Conservation (phyloP, 768 basidiomycete species). For the Mrakia blollopis region DNA sequence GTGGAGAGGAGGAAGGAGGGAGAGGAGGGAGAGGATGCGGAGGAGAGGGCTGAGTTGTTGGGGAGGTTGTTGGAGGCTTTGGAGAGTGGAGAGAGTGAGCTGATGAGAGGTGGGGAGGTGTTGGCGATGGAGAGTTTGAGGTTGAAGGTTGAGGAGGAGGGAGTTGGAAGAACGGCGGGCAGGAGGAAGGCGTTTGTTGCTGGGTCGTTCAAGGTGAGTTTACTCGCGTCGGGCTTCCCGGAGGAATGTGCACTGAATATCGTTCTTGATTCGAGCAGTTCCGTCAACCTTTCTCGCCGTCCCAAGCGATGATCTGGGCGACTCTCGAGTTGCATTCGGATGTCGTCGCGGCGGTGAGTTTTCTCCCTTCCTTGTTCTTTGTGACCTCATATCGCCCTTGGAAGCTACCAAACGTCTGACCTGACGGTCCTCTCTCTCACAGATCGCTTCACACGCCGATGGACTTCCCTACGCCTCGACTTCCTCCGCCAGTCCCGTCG, state of each 20-base stretch:
- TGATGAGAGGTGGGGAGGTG: constrained; percentile 59
- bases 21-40: not conserved
- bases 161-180: constrained; percentile 23
- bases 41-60: constrained; percentile 29
- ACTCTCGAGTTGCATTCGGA: constrained; percentile 75
- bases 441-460: constrained; percentile 49
- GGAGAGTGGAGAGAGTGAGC: constrained; percentile 57
- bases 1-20: constrained; percentile 32
- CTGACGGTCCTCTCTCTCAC: no score
- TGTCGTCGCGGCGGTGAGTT: constrained; percentile 61
- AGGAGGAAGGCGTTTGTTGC: constrained; percentile 15
- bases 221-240: no score
- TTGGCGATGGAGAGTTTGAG: constrained; percentile 42
- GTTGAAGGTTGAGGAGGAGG: constrained; percentile 24
- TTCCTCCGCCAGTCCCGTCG: not conserved
- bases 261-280: constrained; percentile 45
- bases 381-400: no score
- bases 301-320: constrained; percentile 72
- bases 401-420: no score
- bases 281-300: constrained; percentile 64
- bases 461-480: not conserved
- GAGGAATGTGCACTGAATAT: no score
- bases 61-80: constrained; percentile 53
- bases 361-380: constrained; percentile 19
- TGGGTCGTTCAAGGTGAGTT: constrained; percentile 21